Evolutionary conservation across 73 alveolate genomes (phyloP), one percentile per base, ranked within the genome.

Genomic region (Effrenium voratum): DNA sequence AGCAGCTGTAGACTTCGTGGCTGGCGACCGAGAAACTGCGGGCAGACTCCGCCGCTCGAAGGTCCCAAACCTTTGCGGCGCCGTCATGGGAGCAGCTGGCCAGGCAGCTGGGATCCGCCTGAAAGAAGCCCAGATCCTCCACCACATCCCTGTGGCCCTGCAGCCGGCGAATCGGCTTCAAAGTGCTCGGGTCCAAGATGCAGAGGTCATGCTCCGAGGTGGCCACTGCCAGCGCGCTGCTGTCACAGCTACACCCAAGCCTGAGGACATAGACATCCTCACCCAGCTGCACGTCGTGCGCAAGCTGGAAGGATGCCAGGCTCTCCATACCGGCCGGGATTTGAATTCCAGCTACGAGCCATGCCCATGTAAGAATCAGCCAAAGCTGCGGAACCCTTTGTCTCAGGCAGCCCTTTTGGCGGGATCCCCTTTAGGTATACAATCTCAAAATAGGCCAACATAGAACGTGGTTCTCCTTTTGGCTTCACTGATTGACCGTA

Each of bases 31-130:
- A 32, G 30, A 87, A 87, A 49, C 72, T 41, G 26, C 95, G 95
- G 3, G 95, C 95, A 0, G 95, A 68, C 36, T 75, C 50, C 34
- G 82, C 15, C 40, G 47, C 40, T 24, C 95, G 82, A 38, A 87
- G 70, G 83, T 87, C 95, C 95, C 95, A 87, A 40, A 87, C 95
- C 95, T 87, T 85, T 47, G 95, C 95, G 28, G 72, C 41, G 49
- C 95, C 95, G 28, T 87, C 95, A 46, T 87, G 95, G 84, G 95
- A 87, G 79, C 95, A 87, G 34, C 95, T 87, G 63, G 68, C 95
- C 36, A 87, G 28, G 70, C 95, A 87, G 26, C 30, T 34, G 30
- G 95, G 95, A 32, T 87, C 95, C 19, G 95, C 95, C 95, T 83
- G 93, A 57, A 83, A 83, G 59, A 34, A 83, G 28, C 79, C 93